Base-by-base conservation (phyloP, 2,329 filamentous ascomycete species). In the Colletotrichum coccodes region DNA sequence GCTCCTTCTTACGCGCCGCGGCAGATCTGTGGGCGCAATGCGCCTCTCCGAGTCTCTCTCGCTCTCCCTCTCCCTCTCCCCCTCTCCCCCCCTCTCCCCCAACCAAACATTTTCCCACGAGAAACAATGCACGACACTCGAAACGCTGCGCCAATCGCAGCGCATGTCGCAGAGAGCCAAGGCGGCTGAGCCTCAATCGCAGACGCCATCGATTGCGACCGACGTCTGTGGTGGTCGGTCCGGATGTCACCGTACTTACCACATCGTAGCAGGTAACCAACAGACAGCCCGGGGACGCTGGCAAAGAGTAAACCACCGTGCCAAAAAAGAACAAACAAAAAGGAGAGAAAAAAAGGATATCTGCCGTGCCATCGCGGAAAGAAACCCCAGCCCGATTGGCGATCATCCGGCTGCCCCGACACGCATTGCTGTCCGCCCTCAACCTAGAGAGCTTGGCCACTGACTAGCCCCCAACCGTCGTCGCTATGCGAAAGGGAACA, bases 141-240 rank as follows among this genome's bases (percentile, higher is more conserved):
- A 56, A 56, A 53, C 30, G 16, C 57, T 26, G n/a, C 28, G 40
- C 46, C 54, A 49, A 38, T 40, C 30, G 21, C 0, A 26, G 44
- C 44, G 8, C n/a, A 16, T 34, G 18, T 16, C 42, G 21, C 44
- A 28, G 42, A 56, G n/a, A 36, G 64, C 65, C 65, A 68, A 68
- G 65, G 23, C 56, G 54, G 54, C 65, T 50, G 65, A 68, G 65
- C 65, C 65, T 65, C 65, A 52, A 26, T 58, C 5, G 52, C n/a
- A 12, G 42, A 65, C 65, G 61, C 54, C 54, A 54, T 2, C 32
- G 28, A 42, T 65, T 64, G 65, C 60, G 65, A 59, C 46, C 44
- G 26, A 54, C 12, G 38, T 11, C 28, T 42, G 32, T 16, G 7
- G 6, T 23, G 16, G 30, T 28, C 38, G 38, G 26, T 42, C 11